phyloP scores from a whole-genome alignment of 306 rosid species.

The Hippophae tibetana region DNA sequence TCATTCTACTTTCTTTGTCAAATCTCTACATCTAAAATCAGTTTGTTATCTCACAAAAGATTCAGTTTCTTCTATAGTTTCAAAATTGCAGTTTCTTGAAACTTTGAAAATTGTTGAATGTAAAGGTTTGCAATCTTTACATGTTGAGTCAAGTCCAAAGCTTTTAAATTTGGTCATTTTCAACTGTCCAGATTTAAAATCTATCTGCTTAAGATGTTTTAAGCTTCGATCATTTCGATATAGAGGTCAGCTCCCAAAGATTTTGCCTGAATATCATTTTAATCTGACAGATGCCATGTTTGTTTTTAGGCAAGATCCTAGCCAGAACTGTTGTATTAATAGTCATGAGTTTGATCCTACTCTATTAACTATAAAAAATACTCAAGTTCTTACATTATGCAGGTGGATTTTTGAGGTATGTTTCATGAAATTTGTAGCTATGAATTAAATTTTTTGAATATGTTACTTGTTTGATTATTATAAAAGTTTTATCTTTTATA shows the following conservation, averaged over 20 bases:
- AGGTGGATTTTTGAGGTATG: constrained; percentile 72
- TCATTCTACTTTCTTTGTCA: constrained; percentile 36
- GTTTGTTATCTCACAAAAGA: constrained; percentile 32
- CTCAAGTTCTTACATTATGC: constrained; percentile 49
- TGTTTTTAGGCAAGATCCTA: constrained; percentile 54
- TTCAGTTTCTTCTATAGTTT: constrained; percentile 39
- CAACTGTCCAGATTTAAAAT: constrained; percentile 48
- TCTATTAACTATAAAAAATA: constrained; percentile 59
- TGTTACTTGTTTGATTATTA: not conserved
- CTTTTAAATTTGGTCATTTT: constrained; percentile 42
- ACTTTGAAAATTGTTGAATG: constrained; percentile 50
- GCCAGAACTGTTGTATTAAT: constrained; percentile 13
- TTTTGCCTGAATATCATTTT: constrained; percentile 49
- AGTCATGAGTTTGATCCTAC: constrained; percentile 53
- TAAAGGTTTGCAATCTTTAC: constrained; percentile 40
- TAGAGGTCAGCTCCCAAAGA: constrained; percentile 49
- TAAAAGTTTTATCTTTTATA: not conserved
- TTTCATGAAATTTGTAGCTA: not conserved
- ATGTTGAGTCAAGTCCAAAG: constrained; percentile 34
- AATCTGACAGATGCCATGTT: constrained; percentile 60
- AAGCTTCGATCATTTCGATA: constrained; percentile 45
- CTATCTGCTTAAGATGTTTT: constrained; percentile 34
- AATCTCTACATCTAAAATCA: constrained; percentile 56
- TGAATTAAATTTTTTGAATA: not conserved
- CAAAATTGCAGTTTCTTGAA: constrained; percentile 45